Base-by-base conservation (phyloP, 129 eudicot genomes). In the Flaveria bidentis region DNA sequence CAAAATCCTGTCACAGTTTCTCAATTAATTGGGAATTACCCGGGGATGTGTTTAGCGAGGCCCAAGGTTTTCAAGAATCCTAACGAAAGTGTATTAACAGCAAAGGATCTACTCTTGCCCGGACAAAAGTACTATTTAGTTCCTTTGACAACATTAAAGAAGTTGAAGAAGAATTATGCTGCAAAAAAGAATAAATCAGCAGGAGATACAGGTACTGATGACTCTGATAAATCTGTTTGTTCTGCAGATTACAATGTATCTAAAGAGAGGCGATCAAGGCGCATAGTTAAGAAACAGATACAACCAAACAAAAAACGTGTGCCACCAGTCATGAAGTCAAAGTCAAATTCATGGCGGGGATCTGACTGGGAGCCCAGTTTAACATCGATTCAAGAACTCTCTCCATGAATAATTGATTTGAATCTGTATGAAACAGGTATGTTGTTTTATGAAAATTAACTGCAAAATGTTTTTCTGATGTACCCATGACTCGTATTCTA, bases 361-460 rank as follows among this genome's bases (percentile, higher is more conserved):
- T 73, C 72, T 14, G 88, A 80, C 30, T 91, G 97, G 97, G 91
- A 88, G 80, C 97, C 97, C 6, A 86, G 88, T 74, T 81, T 91
- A 58, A 72, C 83, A 9, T 91, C 97, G 15, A 83, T 91, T 26
- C 82, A 83, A 63, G 97, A 91, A 78, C 55, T 86, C 22, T 88
- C 97, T 76, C 87, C 86, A 15, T 91, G 86, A 91, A 36, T 1
- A 4, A 69, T 30, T 28, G 51, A 52, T 18, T 77, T 77, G 60
- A 77, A 45, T 26, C 5, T 13, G 11, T 57, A 9, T 57, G 64
- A 9, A 57, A 57, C 51, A 15, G 83, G 83, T 80, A 73, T 80
- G 83, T 55, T 33, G 74, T 63, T 79, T 52, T 41, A 62, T 75
- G 71, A 18, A 55, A n/a, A 55, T 55, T 0, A 36, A 60, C 63